Percentiles rank a stretch among this genome's conserved stretches.
Conservation (phyloP, 371 early-diverging fungal species). For the Mortierella sp. region DNA sequence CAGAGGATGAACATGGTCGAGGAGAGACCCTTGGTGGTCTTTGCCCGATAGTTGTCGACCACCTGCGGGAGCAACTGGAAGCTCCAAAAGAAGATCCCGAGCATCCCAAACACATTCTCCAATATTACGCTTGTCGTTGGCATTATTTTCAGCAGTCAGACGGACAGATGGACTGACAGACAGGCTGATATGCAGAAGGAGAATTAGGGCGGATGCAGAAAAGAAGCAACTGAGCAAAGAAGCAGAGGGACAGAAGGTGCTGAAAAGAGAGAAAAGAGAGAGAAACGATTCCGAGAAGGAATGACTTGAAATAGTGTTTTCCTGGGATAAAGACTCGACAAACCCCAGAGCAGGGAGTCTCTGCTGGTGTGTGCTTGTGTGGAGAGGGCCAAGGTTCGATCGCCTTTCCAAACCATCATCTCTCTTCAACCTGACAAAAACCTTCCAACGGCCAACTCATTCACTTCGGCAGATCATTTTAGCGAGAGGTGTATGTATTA, state of each 20-base stretch:
- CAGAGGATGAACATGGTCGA: constrained; percentile 62
- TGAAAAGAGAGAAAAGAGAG: not conserved
- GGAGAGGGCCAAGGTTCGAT: not conserved
- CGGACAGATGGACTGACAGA: no score
- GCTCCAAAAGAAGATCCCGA: constrained; percentile 69
- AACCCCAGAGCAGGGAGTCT: no score
- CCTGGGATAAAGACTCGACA: no score
- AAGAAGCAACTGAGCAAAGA: not conserved
- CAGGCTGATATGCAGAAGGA: no score
- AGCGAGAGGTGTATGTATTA: not conserved
- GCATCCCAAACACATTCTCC: constrained; percentile 62
- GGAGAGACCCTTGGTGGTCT: constrained; percentile 62
- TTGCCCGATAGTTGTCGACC: constrained; percentile 31
- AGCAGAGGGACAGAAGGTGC: not conserved
- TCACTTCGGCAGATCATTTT: not conserved
- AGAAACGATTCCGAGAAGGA: not conserved
- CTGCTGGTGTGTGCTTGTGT: no score
- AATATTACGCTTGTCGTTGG: constrained; percentile 16
- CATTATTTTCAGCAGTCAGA: no score
- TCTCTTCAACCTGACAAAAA: not conserved
- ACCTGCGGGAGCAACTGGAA: constrained; percentile 68
- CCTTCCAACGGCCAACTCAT: not conserved
- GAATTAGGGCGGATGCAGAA: no score
- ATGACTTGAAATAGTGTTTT: not conserved
- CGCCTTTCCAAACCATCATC: no score